phyloP scores from a whole-genome alignment of 2,329 filamentous ascomycete species.

The Dactylellina leptospora region DNA sequence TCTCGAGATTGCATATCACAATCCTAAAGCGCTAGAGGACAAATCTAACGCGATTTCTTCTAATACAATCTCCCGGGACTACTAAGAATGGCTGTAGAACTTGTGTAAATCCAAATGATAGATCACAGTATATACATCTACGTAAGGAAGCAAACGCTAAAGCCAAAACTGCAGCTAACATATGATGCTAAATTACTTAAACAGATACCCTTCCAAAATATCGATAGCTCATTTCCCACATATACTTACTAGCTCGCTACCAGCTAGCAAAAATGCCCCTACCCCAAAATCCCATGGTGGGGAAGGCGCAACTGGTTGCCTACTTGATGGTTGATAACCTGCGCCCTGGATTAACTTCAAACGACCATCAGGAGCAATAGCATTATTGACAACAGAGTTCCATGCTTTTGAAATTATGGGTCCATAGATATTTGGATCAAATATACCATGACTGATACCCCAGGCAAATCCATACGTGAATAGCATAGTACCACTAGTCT shows the following conservation, averaged over 20 bases:
- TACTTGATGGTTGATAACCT: constrained; percentile 14
- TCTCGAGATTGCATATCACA: too few relatives aligned
- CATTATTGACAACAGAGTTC: constrained; percentile 10
- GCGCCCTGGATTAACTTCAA: constrained; percentile 20
- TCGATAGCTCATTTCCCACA: constrained; percentile 20
- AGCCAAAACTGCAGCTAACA: too few relatives aligned
- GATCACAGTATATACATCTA: too few relatives aligned
- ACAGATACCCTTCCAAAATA: not conserved
- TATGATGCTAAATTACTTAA: too few relatives aligned
- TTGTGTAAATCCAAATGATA: too few relatives aligned
- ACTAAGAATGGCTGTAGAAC: too few relatives aligned
- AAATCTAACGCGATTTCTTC: too few relatives aligned
- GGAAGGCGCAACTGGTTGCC: constrained; percentile 16
- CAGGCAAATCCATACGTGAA: constrained; percentile 30
- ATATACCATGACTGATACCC: constrained; percentile 30
- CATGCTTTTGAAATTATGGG: constrained; percentile 24
- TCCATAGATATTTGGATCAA: constrained; percentile 17
- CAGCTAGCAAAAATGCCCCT: constrained; percentile 23
- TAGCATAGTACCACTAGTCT: constrained; percentile 31
- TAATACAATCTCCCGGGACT: too few relatives aligned
- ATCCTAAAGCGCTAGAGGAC: too few relatives aligned
- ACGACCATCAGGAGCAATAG: constrained; percentile 16
- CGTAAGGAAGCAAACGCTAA: too few relatives aligned
- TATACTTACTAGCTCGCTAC: constrained; percentile 19
- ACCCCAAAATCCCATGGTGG: constrained; percentile 18